phyloP scores from a whole-genome alignment of 257 asterid species.

The Przewalskia tangutica region DNA sequence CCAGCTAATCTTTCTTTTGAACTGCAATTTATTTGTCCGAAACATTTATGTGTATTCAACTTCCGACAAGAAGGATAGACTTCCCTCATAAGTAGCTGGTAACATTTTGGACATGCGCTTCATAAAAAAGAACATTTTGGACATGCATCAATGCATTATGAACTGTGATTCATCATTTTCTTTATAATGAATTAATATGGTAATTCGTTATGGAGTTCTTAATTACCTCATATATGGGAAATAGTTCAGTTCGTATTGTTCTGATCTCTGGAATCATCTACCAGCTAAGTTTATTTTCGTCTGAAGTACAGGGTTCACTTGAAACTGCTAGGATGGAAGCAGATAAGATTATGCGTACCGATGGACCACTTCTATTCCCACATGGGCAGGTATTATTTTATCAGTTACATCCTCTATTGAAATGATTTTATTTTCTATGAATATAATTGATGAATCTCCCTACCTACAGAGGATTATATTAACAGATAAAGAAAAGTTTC shows the following conservation, averaged over 20 bases:
- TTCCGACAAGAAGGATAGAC: background rate
- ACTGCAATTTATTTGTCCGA: background rate
- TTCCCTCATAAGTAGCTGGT: background rate
- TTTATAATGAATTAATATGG: background rate
- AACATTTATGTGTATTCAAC: background rate
- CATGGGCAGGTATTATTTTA: conserved; percentile 75
- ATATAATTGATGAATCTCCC: background rate
- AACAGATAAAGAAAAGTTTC: background rate
- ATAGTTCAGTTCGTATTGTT: background rate
- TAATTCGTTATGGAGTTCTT: background rate
- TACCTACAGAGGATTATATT: background rate
- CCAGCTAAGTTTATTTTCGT: background rate
- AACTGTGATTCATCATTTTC: background rate
- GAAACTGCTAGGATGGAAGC: conserved; percentile 64
- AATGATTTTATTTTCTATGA: background rate
- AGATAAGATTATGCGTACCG: conserved; percentile 81
- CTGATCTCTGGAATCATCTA: background rate
- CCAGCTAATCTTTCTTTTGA: background rate
- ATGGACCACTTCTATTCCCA: conserved; percentile 83
- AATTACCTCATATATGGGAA: background rate
- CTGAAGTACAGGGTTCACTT: conserved; percentile 40
- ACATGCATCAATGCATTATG: background rate
- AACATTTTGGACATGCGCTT: background rate
- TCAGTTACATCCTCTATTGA: background rate
- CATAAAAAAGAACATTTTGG: too few species aligned